Evolutionary conservation across 345 rosid genomes (phyloP), one percentile per base, ranked within the genome.

Genomic region (Ceriops tagal): DNA sequence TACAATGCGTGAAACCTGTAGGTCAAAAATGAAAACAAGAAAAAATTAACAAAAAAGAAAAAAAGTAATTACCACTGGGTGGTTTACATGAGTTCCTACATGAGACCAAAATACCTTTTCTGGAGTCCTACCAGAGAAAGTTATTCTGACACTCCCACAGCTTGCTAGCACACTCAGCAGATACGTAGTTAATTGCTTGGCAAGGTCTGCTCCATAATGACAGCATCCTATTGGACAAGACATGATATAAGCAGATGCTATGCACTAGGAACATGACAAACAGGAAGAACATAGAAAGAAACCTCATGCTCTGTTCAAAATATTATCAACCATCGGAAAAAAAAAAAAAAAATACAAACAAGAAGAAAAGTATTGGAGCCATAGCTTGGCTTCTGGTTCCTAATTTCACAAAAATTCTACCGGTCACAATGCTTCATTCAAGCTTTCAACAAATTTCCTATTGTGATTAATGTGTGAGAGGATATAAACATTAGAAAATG

Each of bases 61-160:
- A 18, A 21, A 37, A 7, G 31, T 47, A 10, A 53, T 11, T 66
- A 30, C 3, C 15, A 21, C 8, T 20, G 27, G 35, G 16, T n/a
- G 68, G 51, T 5, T 5, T 22, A 56, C 57, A 37, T 65, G 73
- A 73, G 15, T 26, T 16, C 28, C 73, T 43, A 58, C 19, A 66
- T 43, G 71, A 9, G 66, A 13, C 16, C 63, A 43, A 43, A 32
- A 53, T 81, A 92, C 99, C 98, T 95, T 95, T 67, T 71, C 81
- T 61, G 98, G 97, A 53, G 98, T 90, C 81, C 81, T 90, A 70
- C 62, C 79, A 9, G 98, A 92, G 79, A 95, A 85, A 69, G 93
- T 85, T 77, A 95, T 82, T 79, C 91, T 86, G 75, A 95, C 82
- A 68, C 88, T 90, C 68, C 99, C 99, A 72, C 99, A 88, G 62